These are phyloP conservation scores for Licmophora abbreviata DNA, from an alignment of 108 stramenopile genomes.

Conservation along the genomic window DNA sequence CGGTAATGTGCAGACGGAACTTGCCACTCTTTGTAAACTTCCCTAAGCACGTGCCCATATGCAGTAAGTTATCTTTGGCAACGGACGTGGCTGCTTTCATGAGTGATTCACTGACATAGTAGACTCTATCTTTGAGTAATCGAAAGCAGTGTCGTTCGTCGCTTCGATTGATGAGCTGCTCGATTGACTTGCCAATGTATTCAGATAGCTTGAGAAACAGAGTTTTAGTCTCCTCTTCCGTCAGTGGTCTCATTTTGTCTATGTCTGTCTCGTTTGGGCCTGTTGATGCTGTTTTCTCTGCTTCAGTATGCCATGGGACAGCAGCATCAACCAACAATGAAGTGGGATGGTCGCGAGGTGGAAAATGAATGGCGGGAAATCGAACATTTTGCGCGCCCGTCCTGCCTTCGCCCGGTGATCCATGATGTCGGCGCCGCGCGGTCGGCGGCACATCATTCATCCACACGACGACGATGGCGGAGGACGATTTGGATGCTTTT, in stretches of 20 bases:
- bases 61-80: slow-evolving; percentile 75
- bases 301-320: too few relatives aligned
- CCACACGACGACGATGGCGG: too few relatives aligned
- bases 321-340: too few relatives aligned
- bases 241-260: slow-evolving; percentile 89
- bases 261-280: too few relatives aligned
- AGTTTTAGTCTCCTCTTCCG: slow-evolving; percentile 96
- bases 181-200: slow-evolving; percentile 94
- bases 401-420: too few relatives aligned
- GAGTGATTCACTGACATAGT: slow-evolving; percentile 86
- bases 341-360: too few relatives aligned
- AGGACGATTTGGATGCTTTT: too few relatives aligned
- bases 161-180: slow-evolving; percentile 80
- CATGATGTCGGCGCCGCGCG: too few relatives aligned
- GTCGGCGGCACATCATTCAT: too few relatives aligned
- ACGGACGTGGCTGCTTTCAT: slow-evolving; percentile 82
- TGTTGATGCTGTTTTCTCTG: too few relatives aligned
- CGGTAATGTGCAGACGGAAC: slow-evolving; percentile 92
- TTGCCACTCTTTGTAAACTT: slow-evolving; percentile 97
- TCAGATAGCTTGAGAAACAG: slow-evolving; percentile 95
- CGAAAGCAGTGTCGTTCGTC: slow-evolving; percentile 86
- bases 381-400: too few relatives aligned
- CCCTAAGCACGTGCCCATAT: slow-evolving; percentile 95
- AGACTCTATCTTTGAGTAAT: slow-evolving; percentile 89
- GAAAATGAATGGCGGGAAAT: too few relatives aligned